Evolutionary conservation across 2,329 filamentous ascomycete genomes (phyloP), one percentile per base, ranked within the genome.

Genomic region (Thelonectria discophora): DNA sequence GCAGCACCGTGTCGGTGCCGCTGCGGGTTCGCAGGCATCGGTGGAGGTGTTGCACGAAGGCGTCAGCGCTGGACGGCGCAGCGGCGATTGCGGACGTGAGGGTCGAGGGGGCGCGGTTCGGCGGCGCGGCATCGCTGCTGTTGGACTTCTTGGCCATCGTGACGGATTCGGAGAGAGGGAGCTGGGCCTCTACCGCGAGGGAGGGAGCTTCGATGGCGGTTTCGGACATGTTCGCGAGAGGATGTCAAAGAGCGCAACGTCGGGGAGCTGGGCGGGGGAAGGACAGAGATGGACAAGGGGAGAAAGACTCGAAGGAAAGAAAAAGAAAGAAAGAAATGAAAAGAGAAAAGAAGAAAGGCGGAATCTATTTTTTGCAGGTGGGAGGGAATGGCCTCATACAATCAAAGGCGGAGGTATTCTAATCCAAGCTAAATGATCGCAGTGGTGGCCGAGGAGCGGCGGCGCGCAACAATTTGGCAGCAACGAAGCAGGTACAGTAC

Each of bases 1-100:
- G 84, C 69, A 94, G 86, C 64, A 88, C 81, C 50, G 86, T 84
- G 78, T 93, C 91, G 75, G 90, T 87, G 72, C 90, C 90, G 37
- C 84, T 77, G 46, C 90, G 87, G 10, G 89, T 90, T 65, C 87
- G 84, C 69, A 93, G 81, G 73, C 90, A 86, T 66, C 87, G 87
- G 72, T 83, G 79, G 50, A 88, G 80, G 75, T 84, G 83, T 24
- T 80, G 73, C 64, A 89, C 75, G 73, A 87, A 84, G 74, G 77
- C 79, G 72, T 88, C 85, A 69, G 80, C 37, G 69, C 64, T 66
- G 24, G 65, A 65, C 13, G 68, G 65, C 40, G 67, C 60, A 40
- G 62, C 58, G 18, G 67, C 64, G 45, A 71, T 61, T 51, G 66
- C 57, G 21, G 68, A 53, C 52, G 49, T 32, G 48, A 63, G 51